Conservation (phyloP, 2,329 filamentous ascomycete genomes). For the Microsporum canis region DNA sequence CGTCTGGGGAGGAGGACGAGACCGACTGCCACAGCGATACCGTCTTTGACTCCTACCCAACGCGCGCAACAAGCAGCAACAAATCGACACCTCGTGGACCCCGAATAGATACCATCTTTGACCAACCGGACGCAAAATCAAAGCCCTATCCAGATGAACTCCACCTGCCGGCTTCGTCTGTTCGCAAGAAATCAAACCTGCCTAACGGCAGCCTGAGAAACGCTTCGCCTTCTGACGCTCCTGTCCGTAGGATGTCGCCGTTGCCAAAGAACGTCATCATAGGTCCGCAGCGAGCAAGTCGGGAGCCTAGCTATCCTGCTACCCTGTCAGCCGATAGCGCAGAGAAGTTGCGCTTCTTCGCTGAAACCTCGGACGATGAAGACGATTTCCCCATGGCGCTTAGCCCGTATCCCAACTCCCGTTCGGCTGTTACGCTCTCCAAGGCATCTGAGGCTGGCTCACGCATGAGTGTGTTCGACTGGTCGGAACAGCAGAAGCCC, state of each 20-base stretch:
- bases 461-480: conserved; percentile 43
- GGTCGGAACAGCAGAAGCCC: conserved; percentile 48
- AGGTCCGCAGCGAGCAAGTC: neutral
- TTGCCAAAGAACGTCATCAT: neutral
- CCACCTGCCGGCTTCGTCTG: neutral
- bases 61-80: conserved; percentile 42
- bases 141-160: neutral
- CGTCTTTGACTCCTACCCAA: conserved; percentile 52
- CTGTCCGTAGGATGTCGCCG: neutral
- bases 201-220: neutral
- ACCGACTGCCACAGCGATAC: conserved; percentile 51
- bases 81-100: conserved; percentile 44
- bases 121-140: conserved; percentile 19
- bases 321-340: neutral
- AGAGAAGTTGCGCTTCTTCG: neutral
- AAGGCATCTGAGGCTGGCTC: conserved; percentile 5
- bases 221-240: neutral
- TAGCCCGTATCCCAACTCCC: neutral
- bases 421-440: conserved; percentile 9
- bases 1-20: conserved; percentile 50
- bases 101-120: conserved; percentile 53
- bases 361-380: neutral
- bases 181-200: neutral
- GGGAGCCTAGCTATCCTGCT: neutral
- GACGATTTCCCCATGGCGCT: neutral